Evolutionary conservation across 495 filamentous ascomycete genomes (phyloP).

Genomic region (Aspergillus funiculosus): DNA sequence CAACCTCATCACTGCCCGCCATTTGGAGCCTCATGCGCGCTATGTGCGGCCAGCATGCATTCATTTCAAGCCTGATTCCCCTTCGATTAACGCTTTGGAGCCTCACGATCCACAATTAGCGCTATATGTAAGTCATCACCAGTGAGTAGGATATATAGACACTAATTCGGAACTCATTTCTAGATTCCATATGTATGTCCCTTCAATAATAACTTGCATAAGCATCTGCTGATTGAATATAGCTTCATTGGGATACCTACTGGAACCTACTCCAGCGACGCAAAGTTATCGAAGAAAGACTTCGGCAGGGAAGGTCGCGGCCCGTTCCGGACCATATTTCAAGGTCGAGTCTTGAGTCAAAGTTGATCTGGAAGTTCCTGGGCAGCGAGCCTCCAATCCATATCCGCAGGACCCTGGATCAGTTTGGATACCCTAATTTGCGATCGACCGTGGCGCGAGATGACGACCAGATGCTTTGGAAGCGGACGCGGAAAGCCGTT

Average conservation of each 20-base stretch:
- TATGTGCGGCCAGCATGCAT: conserved; percentile 41
- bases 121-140: conserved; percentile 35
- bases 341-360: conserved; percentile 49
- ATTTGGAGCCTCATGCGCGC: conserved; percentile 42
- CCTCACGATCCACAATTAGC: conserved; percentile 32
- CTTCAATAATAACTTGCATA: conserved; percentile 16
- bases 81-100: conserved; percentile 18
- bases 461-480: conserved; percentile 67
- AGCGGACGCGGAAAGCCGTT: conserved; percentile 50
- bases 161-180: neutral
- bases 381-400: conserved; percentile 61
- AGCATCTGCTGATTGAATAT: conserved; percentile 17
- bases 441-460: conserved; percentile 57
- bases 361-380: conserved; percentile 60
- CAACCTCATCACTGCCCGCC: conserved; percentile 41
- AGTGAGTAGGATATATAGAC: neutral
- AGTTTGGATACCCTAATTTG: conserved; percentile 60
- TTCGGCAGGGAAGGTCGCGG: conserved; percentile 50
- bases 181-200: conserved; percentile 27
- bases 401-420: conserved; percentile 58
- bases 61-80: conserved; percentile 28
- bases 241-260: conserved; percentile 66
- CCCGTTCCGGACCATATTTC: conserved; percentile 52
- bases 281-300: conserved; percentile 49
- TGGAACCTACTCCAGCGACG: conserved; percentile 53